Conservation (phyloP, 164 flowering plant species). For the Umbellularia californica region DNA sequence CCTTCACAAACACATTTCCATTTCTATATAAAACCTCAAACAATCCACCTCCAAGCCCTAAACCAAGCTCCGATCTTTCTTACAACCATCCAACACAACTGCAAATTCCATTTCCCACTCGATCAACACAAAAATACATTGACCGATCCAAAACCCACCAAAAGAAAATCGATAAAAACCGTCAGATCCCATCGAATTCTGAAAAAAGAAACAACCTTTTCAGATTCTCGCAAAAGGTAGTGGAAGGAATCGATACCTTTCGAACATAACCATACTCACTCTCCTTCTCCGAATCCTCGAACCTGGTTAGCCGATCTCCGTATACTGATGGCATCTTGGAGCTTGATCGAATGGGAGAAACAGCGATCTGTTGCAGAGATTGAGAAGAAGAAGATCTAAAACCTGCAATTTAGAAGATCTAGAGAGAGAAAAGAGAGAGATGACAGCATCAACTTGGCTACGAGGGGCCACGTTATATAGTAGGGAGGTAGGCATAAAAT, state of each 20-base stretch:
- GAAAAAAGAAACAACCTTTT: not conserved
- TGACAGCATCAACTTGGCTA: not conserved
- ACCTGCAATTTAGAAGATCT: constrained; percentile 1
- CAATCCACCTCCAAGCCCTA: not conserved
- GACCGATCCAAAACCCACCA: not conserved
- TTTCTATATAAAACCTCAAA: not conserved
- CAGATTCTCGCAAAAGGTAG: not conserved
- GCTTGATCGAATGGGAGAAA: not conserved
- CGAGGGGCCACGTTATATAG: not conserved
- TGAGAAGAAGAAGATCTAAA: not conserved
- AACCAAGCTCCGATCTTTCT: not conserved
- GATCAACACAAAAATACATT: not conserved
- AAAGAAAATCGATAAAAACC: not conserved
- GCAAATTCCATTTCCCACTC: not conserved
- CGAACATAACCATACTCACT: constrained; percentile 58
- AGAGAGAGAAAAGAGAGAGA: not conserved
- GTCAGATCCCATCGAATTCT: not conserved
- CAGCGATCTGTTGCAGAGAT: not conserved
- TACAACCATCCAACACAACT: not conserved
- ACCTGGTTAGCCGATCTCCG: constrained; percentile 67
- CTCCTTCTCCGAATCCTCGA: constrained; percentile 97
- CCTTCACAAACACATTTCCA: not conserved
- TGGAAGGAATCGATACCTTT: constrained; percentile 6
- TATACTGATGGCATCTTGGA: constrained; percentile 12
- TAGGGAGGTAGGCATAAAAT: no score